Percentiles rank a stretch among this genome's conserved stretches.
Conservation (phyloP, 169 alveolate genomes). For the Fabrea salina region DNA sequence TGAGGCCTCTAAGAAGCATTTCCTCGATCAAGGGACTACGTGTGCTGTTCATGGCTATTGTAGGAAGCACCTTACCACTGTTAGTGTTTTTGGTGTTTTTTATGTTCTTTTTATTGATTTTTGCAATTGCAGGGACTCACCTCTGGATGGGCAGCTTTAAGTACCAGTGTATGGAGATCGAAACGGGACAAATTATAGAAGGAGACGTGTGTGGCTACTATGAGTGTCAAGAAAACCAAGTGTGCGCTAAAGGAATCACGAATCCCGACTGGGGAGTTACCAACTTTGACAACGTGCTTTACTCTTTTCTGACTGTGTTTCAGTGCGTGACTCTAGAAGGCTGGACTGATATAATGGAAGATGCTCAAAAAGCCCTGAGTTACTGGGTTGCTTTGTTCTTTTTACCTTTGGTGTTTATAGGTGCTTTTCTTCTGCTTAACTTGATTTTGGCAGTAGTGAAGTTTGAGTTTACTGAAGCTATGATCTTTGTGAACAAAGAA, state of each 20-base stretch:
- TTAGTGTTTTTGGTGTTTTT: slow-evolving; percentile 55
- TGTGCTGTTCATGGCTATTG: slow-evolving; percentile 54
- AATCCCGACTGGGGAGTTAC: slow-evolving; percentile 30
- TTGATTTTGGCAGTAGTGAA: slow-evolving; percentile 44
- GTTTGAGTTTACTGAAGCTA: neutral
- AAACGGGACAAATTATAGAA: slow-evolving; percentile 28
- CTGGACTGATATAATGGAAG: slow-evolving; percentile 28
- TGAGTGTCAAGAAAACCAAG: neutral
- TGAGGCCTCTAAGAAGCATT: slow-evolving; percentile 70
- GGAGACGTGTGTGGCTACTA: slow-evolving; percentile 6
- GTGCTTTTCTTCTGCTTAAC: slow-evolving; percentile 42
- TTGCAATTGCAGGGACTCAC: slow-evolving; percentile 74
- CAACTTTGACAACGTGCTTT: slow-evolving; percentile 27
- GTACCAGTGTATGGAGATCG: slow-evolving; percentile 57
- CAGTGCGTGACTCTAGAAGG: slow-evolving; percentile 41
- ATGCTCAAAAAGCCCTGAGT: slow-evolving; percentile 8
- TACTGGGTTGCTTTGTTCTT: slow-evolving; percentile 11
- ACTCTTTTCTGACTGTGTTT: slow-evolving; percentile 8
- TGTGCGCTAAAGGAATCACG: slow-evolving; percentile 3
- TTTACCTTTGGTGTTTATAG: slow-evolving; percentile 32
- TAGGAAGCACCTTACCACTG: slow-evolving; percentile 51
- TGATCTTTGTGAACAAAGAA: too few relatives aligned
- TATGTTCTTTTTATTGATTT: slow-evolving; percentile 54
- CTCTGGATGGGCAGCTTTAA: slow-evolving; percentile 60
- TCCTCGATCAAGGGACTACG: slow-evolving; percentile 62